Base-by-base conservation (phyloP, 257 asterid species). In the Buddleja alternifolia region DNA sequence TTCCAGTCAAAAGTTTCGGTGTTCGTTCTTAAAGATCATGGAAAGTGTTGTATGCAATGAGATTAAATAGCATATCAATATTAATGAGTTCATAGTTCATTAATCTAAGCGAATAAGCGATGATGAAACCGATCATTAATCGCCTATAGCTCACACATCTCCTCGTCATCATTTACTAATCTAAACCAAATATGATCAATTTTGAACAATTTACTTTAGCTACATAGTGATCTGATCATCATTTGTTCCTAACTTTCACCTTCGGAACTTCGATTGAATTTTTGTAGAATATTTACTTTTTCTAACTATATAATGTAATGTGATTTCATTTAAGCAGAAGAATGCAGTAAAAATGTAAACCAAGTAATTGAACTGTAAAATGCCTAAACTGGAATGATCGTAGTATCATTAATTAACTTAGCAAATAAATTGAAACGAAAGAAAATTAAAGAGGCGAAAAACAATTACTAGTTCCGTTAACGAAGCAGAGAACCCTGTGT, bases 361-460 rank as follows among this genome's bases (percentile, higher is more conserved):
- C 63, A 56, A 32, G 29, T 50, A 42, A 29, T 29, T 12, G 53
- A 46, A 9, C 53, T 10, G 37, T 20, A n/a, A 32, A 50, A 48
- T 7, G 59, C 60, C 40, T 65, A 65, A 50, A 11, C n/a, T 36
- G 24, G 42, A 34, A 34, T 8, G 7, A 57, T n/a, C 10, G 7
- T 8, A n/a, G 3, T 12, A 15, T 4, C 12, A 15, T n/a, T 40
- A 67, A 42, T 23, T 14, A 4, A 53, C 12, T 46, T 4, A 9
- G 59, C 41, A 23, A 39, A 34, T 15, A 7, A 40, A 66, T 39
- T 14, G 14, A 24, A 53, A 23, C 23, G 1, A 53, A 4, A 11
- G 39, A 23, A 65, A 65, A 65, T 65, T 16, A 50, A 48, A 39
- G 24, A 20, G 10, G 40, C 39, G 23, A 24, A 44, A 41, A 54